Percentiles rank a stretch among this genome's conserved stretches.
Evolutionary conservation across 371 early-diverging fungal genomes (phyloP).

Genomic region (Mucor plumbeus): DNA sequence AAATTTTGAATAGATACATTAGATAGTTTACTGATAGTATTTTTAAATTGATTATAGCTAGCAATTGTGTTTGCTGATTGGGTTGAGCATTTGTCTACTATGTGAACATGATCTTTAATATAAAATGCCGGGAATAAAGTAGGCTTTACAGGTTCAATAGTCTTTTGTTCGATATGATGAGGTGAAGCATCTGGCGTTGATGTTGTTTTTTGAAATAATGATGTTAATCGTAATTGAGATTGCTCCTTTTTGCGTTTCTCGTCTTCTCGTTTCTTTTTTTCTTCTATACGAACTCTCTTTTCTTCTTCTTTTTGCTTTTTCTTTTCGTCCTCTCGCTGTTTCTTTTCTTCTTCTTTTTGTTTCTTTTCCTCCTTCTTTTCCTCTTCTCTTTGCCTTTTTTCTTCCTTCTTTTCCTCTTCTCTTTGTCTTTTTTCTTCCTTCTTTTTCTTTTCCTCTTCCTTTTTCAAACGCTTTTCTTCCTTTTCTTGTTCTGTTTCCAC

Average conservation of each 20-base stretch:
- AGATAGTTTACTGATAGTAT: neutral
- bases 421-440: constrained; percentile 35
- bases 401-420: constrained; percentile 8
- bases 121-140: constrained; percentile 73
- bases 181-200: constrained; percentile 3
- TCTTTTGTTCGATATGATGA: constrained; percentile 16
- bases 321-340: constrained; percentile 24
- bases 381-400: constrained; percentile 16
- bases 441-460: constrained; percentile 22
- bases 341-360: constrained; percentile 32
- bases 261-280: constrained; percentile 41
- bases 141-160: constrained; percentile 32
- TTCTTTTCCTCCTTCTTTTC: constrained; percentile 19
- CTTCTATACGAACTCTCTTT: constrained; percentile 35
- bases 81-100: neutral
- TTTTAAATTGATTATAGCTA: constrained; percentile 13
- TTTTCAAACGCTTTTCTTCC: constrained; percentile 6
- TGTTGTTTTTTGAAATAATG: constrained; percentile 43
- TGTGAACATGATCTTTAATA: constrained; percentile 56
- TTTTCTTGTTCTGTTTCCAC: constrained; percentile 19
- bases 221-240: constrained; percentile 52
- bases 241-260: constrained; percentile 26
- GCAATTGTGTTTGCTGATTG: constrained; percentile 24
- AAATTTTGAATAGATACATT: neutral
- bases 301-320: constrained; percentile 39